phyloP scores from a whole-genome alignment of 2,329 filamentous ascomycete species.

The Sclerotinia sclerotiorum region DNA sequence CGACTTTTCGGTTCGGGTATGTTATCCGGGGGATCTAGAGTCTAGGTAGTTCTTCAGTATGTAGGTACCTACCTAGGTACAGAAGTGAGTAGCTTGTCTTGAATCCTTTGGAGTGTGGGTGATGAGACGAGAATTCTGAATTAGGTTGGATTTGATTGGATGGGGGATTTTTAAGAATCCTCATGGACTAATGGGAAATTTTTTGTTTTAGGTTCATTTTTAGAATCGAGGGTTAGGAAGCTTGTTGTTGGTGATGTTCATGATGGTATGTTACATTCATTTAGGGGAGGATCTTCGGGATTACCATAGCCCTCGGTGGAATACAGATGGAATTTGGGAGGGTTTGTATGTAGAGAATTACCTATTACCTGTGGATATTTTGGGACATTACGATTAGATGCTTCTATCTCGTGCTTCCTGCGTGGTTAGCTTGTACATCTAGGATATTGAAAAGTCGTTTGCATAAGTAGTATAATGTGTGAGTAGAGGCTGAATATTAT shows the following conservation, averaged over 20 bases:
- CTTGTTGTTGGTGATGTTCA: background rate
- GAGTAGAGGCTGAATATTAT: background rate
- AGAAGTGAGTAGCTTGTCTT: constrained; percentile 1
- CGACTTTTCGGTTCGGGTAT: constrained; percentile 1
- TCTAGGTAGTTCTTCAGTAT: background rate
- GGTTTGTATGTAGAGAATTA: background rate
- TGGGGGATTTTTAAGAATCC: background rate
- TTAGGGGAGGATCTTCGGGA: constrained; percentile 1
- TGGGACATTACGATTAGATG: background rate
- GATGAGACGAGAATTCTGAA: background rate
- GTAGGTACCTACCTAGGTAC: background rate
- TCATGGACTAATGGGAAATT: background rate
- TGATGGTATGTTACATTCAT: constrained; percentile 3
- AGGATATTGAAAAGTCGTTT: background rate
- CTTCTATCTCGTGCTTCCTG: constrained; percentile 1
- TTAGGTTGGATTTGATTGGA: background rate
- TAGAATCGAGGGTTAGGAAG: constrained; percentile 9
- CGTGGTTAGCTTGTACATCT: background rate
- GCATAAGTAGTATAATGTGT: background rate
- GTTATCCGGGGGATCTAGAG: background rate
- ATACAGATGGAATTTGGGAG: constrained; percentile 14
- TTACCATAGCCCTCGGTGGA: constrained; percentile 15
- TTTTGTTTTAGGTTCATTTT: constrained; percentile 9
- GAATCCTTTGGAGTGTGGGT: constrained; percentile 14
- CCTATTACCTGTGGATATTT: background rate